phyloP scores from a whole-genome alignment of 2,329 filamentous ascomycete genomes.

The Curvularia sp. region DNA sequence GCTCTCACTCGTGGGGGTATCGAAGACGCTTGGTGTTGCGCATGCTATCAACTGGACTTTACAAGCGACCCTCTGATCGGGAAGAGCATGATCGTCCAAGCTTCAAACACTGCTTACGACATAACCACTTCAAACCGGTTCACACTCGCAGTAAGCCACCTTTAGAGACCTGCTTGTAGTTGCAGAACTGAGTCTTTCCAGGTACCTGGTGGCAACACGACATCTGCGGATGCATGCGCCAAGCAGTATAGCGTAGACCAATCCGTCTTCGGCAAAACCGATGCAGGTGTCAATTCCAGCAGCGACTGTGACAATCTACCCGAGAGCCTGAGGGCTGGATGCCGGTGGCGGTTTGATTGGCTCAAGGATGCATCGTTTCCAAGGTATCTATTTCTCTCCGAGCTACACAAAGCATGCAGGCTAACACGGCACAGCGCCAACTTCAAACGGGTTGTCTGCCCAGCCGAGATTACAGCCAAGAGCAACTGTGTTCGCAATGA shows the following conservation, averaged over 20 bases:
- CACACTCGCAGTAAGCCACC: constrained; percentile 43
- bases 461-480: constrained; percentile 43
- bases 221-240: constrained; percentile 44
- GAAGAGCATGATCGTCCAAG: constrained; percentile 70
- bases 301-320: constrained; percentile 48
- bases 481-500: constrained; percentile 46
- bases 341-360: constrained; percentile 49
- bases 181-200: constrained; percentile 25
- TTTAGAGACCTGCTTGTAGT: background rate
- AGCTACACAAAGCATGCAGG: constrained; percentile 7
- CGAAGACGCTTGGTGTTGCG: constrained; percentile 71
- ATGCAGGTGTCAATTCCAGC: constrained; percentile 37
- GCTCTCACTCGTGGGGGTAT: constrained; percentile 51
- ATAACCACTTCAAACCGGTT: constrained; percentile 45
- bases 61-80: constrained; percentile 63
- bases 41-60: constrained; percentile 69
- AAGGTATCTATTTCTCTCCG: constrained; percentile 30
- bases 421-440: constrained; percentile 45
- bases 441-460: constrained; percentile 49
- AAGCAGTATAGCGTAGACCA: constrained; percentile 43
- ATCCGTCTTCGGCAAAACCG: constrained; percentile 43
- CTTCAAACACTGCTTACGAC: constrained; percentile 65
- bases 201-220: constrained; percentile 50
- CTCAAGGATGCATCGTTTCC: constrained; percentile 44
- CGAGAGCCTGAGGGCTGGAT: constrained; percentile 35